These are phyloP conservation scores for Mycena sp. DNA, from an alignment of 1,284 basidiomycete species.

Conservation along the genomic window DNA sequence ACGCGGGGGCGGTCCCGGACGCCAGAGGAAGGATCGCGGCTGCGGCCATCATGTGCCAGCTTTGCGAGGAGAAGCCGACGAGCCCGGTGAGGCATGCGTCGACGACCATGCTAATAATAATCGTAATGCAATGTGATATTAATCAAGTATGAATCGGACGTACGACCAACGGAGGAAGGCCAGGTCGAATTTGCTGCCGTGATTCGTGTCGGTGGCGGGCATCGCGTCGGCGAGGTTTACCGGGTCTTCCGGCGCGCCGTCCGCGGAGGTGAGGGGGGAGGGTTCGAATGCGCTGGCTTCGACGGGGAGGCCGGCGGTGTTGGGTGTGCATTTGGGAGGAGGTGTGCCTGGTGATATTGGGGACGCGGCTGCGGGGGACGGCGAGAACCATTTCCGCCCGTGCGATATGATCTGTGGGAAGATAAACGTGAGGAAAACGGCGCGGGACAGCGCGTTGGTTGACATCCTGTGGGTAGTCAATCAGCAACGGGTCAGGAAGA, in stretches of 20 bases:
- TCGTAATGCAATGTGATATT: no score
- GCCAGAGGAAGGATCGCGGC: slow-evolving; percentile 21
- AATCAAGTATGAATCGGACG: neutral
- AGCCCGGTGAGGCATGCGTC: slow-evolving; percentile 17
- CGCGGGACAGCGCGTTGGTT: slow-evolving; percentile 8
- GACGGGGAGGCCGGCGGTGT: neutral
- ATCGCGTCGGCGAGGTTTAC: no score
- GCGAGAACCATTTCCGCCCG: slow-evolving; percentile 11
- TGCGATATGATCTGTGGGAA: slow-evolving; percentile 10
- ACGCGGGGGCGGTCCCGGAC: slow-evolving; percentile 21
- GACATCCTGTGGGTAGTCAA: slow-evolving; percentile 11
- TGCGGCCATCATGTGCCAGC: slow-evolving; percentile 21
- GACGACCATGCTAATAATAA: slow-evolving; percentile 19
- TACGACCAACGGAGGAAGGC: slow-evolving; percentile 23
- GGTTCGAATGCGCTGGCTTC: neutral
- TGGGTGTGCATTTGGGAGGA: neutral
- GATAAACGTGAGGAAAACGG: slow-evolving; percentile 7
- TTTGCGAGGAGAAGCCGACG: slow-evolving; percentile 12
- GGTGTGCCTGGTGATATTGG: neutral
- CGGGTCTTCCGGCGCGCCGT: slow-evolving; percentile 7
- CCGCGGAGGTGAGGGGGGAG: neutral
- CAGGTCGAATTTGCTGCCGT: slow-evolving; percentile 19
- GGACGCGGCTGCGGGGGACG: neutral
- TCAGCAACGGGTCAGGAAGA: neutral
- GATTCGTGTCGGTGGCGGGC: neutral